Percentiles rank a stretch among this genome's conserved stretches.
phyloP scores from a whole-genome alignment of 768 basidiomycete genomes.

The Russula sp. region DNA sequence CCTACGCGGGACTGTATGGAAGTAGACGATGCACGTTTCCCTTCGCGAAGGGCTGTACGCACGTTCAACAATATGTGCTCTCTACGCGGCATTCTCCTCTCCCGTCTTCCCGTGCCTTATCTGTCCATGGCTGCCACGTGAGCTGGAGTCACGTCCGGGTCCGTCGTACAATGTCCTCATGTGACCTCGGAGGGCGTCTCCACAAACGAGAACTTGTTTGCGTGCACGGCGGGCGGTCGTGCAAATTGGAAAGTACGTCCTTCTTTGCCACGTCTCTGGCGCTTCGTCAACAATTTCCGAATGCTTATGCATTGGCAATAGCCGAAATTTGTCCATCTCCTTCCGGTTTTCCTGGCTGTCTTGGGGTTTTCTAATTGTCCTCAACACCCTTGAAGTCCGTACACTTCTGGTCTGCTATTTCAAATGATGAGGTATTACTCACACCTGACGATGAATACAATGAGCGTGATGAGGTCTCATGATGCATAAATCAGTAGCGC shows the following conservation, averaged over 20 bases:
- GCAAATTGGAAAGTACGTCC: not conserved
- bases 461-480: constrained; percentile 4
- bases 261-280: not conserved
- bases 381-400: not conserved
- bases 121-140: not conserved
- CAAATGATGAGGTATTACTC: not conserved
- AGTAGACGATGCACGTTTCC: not conserved
- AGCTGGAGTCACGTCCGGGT: not conserved
- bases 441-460: not conserved
- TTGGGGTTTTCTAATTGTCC: not conserved
- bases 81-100: not conserved
- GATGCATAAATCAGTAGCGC: not conserved
- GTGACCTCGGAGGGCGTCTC: constrained; percentile 4
- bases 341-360: not conserved
- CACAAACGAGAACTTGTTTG: too few species aligned
- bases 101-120: not conserved
- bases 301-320: not conserved
- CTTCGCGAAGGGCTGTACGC: not conserved
- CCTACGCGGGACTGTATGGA: not conserved
- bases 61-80: constrained; percentile 2
- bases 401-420: not conserved
- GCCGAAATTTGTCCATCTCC: not conserved
- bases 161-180: not conserved
- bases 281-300: not conserved
- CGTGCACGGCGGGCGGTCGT: not conserved